Conservation (phyloP, 2,329 filamentous ascomycete species). For the Lecanicillium sp. region DNA sequence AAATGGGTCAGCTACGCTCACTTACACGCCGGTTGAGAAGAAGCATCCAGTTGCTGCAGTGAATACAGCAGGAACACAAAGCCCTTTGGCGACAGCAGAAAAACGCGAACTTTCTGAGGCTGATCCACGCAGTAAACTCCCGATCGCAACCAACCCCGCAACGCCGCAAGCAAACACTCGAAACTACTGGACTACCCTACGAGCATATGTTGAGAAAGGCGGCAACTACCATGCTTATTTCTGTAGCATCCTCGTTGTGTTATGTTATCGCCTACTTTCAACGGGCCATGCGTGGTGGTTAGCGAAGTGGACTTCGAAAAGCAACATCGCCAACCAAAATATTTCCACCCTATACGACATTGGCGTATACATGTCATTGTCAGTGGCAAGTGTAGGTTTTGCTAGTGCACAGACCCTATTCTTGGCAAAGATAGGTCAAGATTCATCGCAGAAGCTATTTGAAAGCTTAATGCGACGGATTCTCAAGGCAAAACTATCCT, state of each 20-base stretch:
- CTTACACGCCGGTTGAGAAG: not conserved
- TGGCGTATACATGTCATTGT: conserved; percentile 8
- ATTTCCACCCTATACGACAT: not conserved
- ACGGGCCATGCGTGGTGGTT: conserved; percentile 13
- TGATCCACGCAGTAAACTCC: not conserved
- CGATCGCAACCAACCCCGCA: not conserved
- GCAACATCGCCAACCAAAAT: not conserved
- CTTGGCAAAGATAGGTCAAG: conserved; percentile 3
- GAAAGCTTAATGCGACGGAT: conserved; percentile 1
- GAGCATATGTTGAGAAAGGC: not conserved
- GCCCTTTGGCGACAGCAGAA: not conserved
- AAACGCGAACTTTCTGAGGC: not conserved
- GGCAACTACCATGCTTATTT: not conserved
- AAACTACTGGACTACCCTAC: not conserved
- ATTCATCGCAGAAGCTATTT: conserved; percentile 9
- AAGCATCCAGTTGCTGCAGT: not conserved
- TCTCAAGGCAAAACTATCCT: conserved; percentile 2
- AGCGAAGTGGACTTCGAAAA: conserved; percentile 11
- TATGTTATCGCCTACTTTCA: conserved; percentile 3
- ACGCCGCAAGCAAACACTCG: not conserved
- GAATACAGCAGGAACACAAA: not conserved
- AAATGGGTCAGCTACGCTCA: conserved; percentile 1
- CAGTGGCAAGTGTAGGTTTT: not conserved
- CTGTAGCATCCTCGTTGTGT: not conserved
- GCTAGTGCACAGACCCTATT: conserved; percentile 1